These are phyloP conservation scores for Hericium coralloides DNA, from an alignment of 768 basidiomycete genomes.

Conservation along the genomic window DNA sequence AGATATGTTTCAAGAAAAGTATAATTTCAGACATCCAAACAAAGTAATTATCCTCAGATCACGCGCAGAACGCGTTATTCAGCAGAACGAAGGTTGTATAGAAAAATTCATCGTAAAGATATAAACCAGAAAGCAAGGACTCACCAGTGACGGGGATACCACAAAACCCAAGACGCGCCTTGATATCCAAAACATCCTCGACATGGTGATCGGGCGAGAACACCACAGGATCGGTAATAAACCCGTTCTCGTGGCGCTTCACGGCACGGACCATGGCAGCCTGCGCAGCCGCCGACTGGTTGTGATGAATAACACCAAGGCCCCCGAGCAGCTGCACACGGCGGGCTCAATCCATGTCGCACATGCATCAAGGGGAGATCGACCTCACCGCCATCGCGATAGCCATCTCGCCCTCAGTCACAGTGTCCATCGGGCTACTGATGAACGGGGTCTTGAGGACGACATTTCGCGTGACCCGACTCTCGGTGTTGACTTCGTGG, in stretches of 20 bases:
- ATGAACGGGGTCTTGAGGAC: conserved; percentile 90
- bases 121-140: conserved; percentile 24
- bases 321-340: conserved; percentile 72
- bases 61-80: conserved; percentile 66
- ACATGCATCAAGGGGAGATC: conserved; percentile 2
- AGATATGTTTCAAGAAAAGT: neutral
- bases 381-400: conserved; percentile 78
- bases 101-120: conserved; percentile 33
- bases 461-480: conserved; percentile 84
- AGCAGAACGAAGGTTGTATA: conserved; percentile 85
- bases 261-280: conserved; percentile 97
- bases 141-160: conserved; percentile 96
- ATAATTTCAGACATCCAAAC: neutral
- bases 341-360: conserved; percentile 4
- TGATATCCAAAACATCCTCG: conserved; percentile 89
- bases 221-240: conserved; percentile 92
- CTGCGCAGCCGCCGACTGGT: conserved; percentile 75
- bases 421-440: conserved; percentile 99
- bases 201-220: conserved; percentile 70
- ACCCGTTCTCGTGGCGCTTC: conserved; percentile 97
- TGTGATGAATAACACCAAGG: conserved; percentile 98
- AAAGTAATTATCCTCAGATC: conserved; percentile 52
- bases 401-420: conserved; percentile 92
- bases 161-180: conserved; percentile 85
- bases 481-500: conserved; percentile 72